Base-by-base conservation (phyloP, 805 yeast species). In the Helenozyma rhizophorensis region DNA sequence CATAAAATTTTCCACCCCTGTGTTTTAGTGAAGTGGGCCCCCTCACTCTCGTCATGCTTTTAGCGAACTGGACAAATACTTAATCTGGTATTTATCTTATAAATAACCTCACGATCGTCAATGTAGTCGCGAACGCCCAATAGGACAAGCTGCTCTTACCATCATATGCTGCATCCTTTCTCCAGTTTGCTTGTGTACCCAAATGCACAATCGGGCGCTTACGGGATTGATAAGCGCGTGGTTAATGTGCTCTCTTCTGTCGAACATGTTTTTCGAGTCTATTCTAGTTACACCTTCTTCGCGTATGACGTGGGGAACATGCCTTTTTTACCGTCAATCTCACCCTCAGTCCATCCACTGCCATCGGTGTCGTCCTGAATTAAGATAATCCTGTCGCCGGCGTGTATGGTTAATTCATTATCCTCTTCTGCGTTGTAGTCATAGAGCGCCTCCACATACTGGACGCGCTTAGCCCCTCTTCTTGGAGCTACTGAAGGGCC, bases 291-390 rank as follows among this genome's bases (percentile, higher is more conserved):
- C 10, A 61, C 36, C 35, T 53, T 59, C 42, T 59, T 62, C 32
- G 78, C 80, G 54, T 89, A 89, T 40, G 83, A 68, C 0, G 93
- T 79, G 5, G 97, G 97, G 57, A 85, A 80, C 34, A 83, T 53
- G 1, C 95, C 95, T 13, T 61, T 64, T 6, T 40, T 43, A 0
- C 90, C 93, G 42, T 76, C 65, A 6, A 82, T 38, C 52, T 84
- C 90, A 9, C 97, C 97, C 45, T 80, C 83, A 2, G 97, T 89
- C 99, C 99, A 93, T 0, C 98, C 98, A 44, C 82, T 84, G 32
- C 81, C 83, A 31, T 78, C 85, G 4, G 59, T 53, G 43, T 66
- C 72, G 18, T 72, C 79, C 25, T 64, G 68, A 1, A 83, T 50
- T 9, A 93, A 71, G 9, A 72, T 69, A 13, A 93, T 74, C 34